phyloP scores from a whole-genome alignment of 2,329 filamentous ascomycete species.

The Stagonosporopsis tanaceti region DNA sequence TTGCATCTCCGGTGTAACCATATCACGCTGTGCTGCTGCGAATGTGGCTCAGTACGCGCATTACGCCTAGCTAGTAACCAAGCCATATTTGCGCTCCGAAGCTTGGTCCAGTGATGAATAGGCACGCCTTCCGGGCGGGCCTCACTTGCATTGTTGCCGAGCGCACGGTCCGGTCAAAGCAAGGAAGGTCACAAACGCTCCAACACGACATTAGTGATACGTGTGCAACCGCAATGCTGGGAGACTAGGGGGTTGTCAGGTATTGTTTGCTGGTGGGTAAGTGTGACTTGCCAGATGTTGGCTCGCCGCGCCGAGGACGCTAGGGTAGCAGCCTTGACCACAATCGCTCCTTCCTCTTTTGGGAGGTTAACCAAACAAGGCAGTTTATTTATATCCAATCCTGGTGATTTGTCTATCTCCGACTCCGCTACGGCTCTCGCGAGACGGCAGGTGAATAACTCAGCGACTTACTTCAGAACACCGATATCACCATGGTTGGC shows the following conservation, averaged over 20 bases:
- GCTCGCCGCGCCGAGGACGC: constrained; percentile 30
- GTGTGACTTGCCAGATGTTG: constrained; percentile 31
- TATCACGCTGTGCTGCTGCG: constrained; percentile 11
- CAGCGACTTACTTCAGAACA: constrained; percentile 23
- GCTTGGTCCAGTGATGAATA: constrained; percentile 38
- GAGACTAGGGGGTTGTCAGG: constrained; percentile 23
- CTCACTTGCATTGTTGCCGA: constrained; percentile 21
- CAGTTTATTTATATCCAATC: constrained; percentile 34
- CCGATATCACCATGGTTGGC: constrained; percentile 34
- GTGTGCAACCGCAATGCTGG: constrained; percentile 29
- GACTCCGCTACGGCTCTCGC: constrained; percentile 32
- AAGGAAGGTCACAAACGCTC: constrained; percentile 35
- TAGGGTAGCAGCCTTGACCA: constrained; percentile 18
- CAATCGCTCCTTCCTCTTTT: constrained; percentile 34
- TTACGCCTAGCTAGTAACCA: neutral
- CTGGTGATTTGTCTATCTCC: constrained; percentile 34
- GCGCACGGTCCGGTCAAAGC: constrained; percentile 20
- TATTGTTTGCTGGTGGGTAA: constrained; percentile 16
- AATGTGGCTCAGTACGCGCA: constrained; percentile 16
- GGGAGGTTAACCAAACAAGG: constrained; percentile 32
- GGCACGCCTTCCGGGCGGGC: constrained; percentile 20
- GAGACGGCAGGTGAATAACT: constrained; percentile 25
- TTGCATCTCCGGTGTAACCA: constrained; percentile 15
- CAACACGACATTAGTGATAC: constrained; percentile 32
- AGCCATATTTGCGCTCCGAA: constrained; percentile 23